Evolutionary conservation across 2,329 filamentous ascomycete genomes (phyloP), one percentile per base, ranked within the genome.

Genomic region (Pseudocercospora macadamiae): DNA sequence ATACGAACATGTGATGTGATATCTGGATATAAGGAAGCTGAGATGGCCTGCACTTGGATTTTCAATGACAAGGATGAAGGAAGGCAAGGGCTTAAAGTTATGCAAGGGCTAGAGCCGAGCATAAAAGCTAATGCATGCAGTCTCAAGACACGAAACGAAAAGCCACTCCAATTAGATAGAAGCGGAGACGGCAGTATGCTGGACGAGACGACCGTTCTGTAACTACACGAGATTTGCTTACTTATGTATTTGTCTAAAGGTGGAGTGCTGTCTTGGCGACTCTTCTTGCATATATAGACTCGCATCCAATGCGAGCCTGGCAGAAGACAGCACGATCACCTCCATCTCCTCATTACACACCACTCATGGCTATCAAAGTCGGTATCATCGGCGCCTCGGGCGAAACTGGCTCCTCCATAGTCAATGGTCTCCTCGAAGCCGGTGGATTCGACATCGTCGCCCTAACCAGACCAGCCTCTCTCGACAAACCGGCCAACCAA

Each of bases 391-490:
- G 78, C n/a, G 77, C 76, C 3, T 76, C 77, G 7, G 79, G 79
- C 8, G 68, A 73, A 30, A 80, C 77, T 0, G 78, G 78, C 10
- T 56, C 55, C 0, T 74, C 73, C 1, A 75, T 80, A 25, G 60
- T 78, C 14, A 62, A 78, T 10, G 76, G 70, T 4, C 66, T 80
- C 2, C 55, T 80, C 7, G 70, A 62, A 51, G 9, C 59, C 14
- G 61, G 60, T 12, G 61, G 54, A 21, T 64, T 67, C 45, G 59
- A 82, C 12, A 73, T 84, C 4, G 75, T 74, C n/a, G 77, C 76
- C 18, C 72, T 85, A 10, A 72, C 78, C 6, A 77, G 82, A 16
- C 75, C 77, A 7, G 65, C 73, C 3, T 84, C 82, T 1, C 23
- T 68, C 5, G 37, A 53, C 12, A 85, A 82, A 54, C 76, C 79